These are phyloP conservation scores for Tricholomella constricta DNA, from an alignment of 768 basidiomycete species.

Conservation along the genomic window DNA sequence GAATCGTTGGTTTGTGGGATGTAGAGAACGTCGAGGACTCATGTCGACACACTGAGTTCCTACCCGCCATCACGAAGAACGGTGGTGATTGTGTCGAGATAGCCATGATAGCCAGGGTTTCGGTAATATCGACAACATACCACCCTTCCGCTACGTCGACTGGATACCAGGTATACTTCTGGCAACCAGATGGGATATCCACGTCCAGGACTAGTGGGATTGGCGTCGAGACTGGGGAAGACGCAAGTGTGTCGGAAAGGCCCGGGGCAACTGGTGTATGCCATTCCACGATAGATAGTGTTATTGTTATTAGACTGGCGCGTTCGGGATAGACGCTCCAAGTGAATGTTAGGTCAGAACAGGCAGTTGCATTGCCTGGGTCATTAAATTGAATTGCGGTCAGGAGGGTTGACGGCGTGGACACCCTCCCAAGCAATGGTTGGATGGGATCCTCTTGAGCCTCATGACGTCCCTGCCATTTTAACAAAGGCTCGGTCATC, in stretches of 20 bases:
- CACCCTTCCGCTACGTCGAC: constrained; percentile 36
- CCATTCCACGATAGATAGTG: not conserved
- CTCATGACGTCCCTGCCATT: not conserved
- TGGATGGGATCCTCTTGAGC: not conserved
- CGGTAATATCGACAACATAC: constrained; percentile 31
- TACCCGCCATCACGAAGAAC: constrained; percentile 31
- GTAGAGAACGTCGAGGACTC: not conserved
- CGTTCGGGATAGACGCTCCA: not conserved
- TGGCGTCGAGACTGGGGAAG: constrained; percentile 20
- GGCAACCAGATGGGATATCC: constrained; percentile 22
- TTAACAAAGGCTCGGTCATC: not conserved
- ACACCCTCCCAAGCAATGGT: not conserved
- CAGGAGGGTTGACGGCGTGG: not conserved
- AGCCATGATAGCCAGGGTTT: constrained; percentile 16
- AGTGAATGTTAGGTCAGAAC: constrained; percentile 4
- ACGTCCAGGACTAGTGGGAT: constrained; percentile 23
- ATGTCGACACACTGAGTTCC: constrained; percentile 20
- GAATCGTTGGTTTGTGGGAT: not conserved
- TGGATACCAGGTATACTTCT: constrained; percentile 26
- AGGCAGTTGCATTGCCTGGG: constrained; percentile 7
- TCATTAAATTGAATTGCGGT: not conserved
- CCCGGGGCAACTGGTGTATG: not conserved
- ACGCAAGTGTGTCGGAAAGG: not conserved
- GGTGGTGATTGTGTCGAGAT: constrained; percentile 25
- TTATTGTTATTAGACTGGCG: not conserved